These are phyloP conservation scores for Eutrema salsugineum DNA, from an alignment of 441 rosid species.

Conservation along the genomic window DNA sequence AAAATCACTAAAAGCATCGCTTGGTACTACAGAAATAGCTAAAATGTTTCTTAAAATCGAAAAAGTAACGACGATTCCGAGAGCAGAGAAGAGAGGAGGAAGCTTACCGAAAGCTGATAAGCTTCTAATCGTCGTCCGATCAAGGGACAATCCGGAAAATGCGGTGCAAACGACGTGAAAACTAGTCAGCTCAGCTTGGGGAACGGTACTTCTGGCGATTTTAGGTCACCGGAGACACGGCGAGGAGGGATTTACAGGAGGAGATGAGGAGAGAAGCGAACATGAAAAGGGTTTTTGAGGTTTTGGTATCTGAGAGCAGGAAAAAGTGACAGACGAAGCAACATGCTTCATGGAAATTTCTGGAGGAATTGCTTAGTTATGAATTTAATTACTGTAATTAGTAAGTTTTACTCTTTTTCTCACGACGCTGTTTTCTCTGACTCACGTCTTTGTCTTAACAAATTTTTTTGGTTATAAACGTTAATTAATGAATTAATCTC, in stretches of 20 bases:
- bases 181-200: not conserved
- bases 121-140: not conserved
- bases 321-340: not conserved
- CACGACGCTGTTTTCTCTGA: not conserved
- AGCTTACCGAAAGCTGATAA: not conserved
- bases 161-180: not conserved
- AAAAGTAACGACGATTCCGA: not conserved
- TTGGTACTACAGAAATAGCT: not conserved
- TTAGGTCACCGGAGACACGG: slow-evolving; percentile 12
- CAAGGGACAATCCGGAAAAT: not conserved
- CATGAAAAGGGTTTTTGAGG: not conserved
- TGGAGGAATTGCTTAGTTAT: not conserved
- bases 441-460: not conserved
- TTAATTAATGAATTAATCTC: not conserved
- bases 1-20: not conserved
- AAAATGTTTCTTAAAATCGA: not conserved
- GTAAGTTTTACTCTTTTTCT: not conserved
- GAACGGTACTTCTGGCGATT: not conserved
- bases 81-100: not conserved
- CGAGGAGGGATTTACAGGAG: not conserved
- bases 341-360: slow-evolving; percentile 18
- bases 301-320: not conserved
- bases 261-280: not conserved
- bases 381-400: slow-evolving; percentile 20
- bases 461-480: not conserved